Evolutionary conservation across 805 yeast species (phyloP).

Genomic region (Candida odintsovae): DNA sequence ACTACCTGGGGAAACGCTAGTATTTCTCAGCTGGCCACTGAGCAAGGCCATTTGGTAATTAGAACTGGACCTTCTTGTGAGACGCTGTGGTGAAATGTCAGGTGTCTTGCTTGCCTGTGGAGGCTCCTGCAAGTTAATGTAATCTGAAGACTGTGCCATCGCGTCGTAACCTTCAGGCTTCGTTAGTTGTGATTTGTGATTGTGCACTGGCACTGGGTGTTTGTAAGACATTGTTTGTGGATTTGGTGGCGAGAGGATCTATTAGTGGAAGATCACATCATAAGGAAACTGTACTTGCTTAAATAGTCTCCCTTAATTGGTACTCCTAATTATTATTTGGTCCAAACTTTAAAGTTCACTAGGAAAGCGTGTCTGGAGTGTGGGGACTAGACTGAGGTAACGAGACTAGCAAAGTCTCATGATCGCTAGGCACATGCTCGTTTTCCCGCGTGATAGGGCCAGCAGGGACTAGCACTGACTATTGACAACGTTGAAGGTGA

Average conservation of each 20-base stretch:
- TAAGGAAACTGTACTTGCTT: neutral
- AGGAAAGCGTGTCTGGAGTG: neutral
- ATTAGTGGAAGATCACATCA: neutral
- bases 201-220: neutral
- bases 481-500: too few species aligned
- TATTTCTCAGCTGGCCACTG: neutral
- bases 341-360: neutral
- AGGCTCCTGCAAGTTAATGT: constrained; percentile 5
- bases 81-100: constrained; percentile 2
- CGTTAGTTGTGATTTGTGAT: neutral
- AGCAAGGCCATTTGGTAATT: constrained; percentile 4
- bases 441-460: too few species aligned
- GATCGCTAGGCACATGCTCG: too few species aligned
- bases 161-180: neutral
- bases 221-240: neutral
- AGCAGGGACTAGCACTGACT: too few species aligned
- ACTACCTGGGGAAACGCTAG: neutral
- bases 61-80: constrained; percentile 6
- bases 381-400: neutral
- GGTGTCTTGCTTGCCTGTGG: constrained; percentile 16
- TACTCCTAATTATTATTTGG: neutral
- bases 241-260: neutral
- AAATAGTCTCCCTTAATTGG: neutral
- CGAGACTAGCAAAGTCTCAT: neutral
- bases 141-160: constrained; percentile 6